Base-by-base conservation (phyloP, 352 stramenopile genomes). In the Pythium grandisporangium region DNA sequence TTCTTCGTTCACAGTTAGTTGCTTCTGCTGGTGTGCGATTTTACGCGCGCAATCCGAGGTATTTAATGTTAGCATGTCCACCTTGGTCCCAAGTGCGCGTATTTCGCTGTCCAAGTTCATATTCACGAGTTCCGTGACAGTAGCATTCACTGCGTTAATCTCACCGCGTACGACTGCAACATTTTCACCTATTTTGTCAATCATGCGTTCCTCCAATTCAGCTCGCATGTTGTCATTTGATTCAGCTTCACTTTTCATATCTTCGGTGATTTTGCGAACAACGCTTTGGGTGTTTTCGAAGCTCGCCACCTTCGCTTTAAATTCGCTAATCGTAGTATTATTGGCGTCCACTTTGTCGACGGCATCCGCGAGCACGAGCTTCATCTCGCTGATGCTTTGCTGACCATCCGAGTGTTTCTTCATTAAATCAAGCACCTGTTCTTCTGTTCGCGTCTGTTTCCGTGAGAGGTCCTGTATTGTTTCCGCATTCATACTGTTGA, bases 401-500 rank as follows among this genome's bases (percentile, higher is more conserved):
- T 81, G 73, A 12, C 69, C 56, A 13, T 65, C 62, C 17, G 70
- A 61, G 7, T 83, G 65, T 10, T 70, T 71, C 23, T 63, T 70
- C 17, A 63, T 66, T 10, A 76, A 53, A 16, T 88, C 71, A 11
- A 68, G 55, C 12, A 87, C 39, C 30, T 86, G 57, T 23, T 84
- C 72, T 34, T 88, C 74, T 5, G 63, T 43, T 0, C 61, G 58
- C 0, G 50, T 45, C 44, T 81, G 71, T 37, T 84, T 86, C 12
- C 65, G 61, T 5, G 61, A 40, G 6, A 86, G 37, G 4, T 60
- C 23, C 49, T 84, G 66, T 32, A 83, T 61, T 30, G 69, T 71
- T 45, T 92, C 78, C 3, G 71, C 73, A 32, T 76, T 71, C 17
- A 61, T 66, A 21, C 73, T 88, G 55, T 92, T 92, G 48, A 92